A percentile compares a stretch with the other conserved stretches of the same genome.
These are phyloP conservation scores for Alternaria metachromatica DNA, from an alignment of 2,329 filamentous ascomycete genomes.

Conservation along the genomic window DNA sequence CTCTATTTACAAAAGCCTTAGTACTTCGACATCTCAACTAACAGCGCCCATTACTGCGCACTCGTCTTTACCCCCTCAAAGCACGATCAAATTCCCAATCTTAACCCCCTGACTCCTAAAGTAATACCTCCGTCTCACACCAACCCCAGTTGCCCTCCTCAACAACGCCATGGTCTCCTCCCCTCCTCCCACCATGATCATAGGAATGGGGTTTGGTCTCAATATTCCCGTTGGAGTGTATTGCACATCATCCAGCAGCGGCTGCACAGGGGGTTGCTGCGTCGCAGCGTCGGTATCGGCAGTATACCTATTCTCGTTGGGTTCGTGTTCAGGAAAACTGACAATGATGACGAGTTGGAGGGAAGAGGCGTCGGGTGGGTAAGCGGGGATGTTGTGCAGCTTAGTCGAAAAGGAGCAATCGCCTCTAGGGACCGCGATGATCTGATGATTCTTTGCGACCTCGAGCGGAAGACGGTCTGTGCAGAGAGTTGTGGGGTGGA, in stretches of 20 bases:
- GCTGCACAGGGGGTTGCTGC: slow-evolving; percentile 58
- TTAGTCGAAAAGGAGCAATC: slow-evolving; percentile 86
- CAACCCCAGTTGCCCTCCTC: slow-evolving; percentile 68
- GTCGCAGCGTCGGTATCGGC: not conserved
- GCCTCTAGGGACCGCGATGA: slow-evolving; percentile 83
- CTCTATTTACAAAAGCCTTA: too few relatives aligned
- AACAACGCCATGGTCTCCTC: slow-evolving; percentile 70
- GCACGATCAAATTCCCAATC: slow-evolving; percentile 79
- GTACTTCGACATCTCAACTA: too few relatives aligned
- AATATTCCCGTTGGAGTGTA: slow-evolving; percentile 71
- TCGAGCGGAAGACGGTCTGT: slow-evolving; percentile 60
- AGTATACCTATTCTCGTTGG: slow-evolving; percentile 26
- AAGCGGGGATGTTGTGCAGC: slow-evolving; percentile 81
- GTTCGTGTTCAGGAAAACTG: slow-evolving; percentile 63
- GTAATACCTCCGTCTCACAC: slow-evolving; percentile 77
- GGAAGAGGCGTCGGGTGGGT: slow-evolving; percentile 64
- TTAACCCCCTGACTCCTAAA: slow-evolving; percentile 80
- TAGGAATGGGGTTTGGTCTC: slow-evolving; percentile 74
- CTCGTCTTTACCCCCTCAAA: slow-evolving; percentile 42
- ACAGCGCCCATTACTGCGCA: too few relatives aligned
- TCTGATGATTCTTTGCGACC: slow-evolving; percentile 66
- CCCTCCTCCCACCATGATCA: slow-evolving; percentile 81
- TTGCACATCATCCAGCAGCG: slow-evolving; percentile 78
- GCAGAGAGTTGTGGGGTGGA: slow-evolving; percentile 72
- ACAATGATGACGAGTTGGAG: slow-evolving; percentile 86